Conservation (phyloP, 805 yeast species). For the Ogataea corticis region DNA sequence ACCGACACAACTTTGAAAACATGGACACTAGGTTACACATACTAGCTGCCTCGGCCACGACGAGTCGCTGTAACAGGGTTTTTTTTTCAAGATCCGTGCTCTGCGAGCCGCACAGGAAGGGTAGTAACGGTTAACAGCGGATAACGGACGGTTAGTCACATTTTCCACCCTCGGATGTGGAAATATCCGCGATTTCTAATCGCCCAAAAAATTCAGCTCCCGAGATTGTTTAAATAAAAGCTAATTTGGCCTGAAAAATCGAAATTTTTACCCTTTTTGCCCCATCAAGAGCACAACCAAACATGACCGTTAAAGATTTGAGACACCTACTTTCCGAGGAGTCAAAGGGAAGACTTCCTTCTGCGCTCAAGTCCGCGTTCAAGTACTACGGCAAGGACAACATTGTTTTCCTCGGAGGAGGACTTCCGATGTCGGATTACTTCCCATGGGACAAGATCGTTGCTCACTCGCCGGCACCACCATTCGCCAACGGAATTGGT, state of each 20-base stretch:
- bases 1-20: not conserved
- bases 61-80: too few species aligned
- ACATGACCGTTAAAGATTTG: slow-evolving; percentile 62
- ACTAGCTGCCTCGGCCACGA: too few species aligned
- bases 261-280: too few species aligned
- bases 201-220: too few species aligned
- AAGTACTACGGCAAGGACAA: slow-evolving; percentile 72
- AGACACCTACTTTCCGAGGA: slow-evolving; percentile 75
- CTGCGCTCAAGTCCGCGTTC: slow-evolving; percentile 84
- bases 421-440: slow-evolving; percentile 85
- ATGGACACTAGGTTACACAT: too few species aligned
- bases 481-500: slow-evolving; percentile 77
- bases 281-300: not conserved
- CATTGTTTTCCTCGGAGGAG: slow-evolving; percentile 91
- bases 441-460: slow-evolving; percentile 85
- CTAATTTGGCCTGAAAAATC: too few species aligned
- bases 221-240: not conserved
- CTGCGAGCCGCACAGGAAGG: too few species aligned
- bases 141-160: too few species aligned
- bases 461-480: slow-evolving; percentile 75
- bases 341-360: slow-evolving; percentile 70
- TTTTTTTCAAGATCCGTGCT: too few species aligned
- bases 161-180: not conserved
- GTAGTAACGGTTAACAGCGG: slow-evolving; percentile 1
- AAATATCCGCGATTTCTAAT: not conserved